Percentiles rank a stretch among this genome's conserved stretches.
These are phyloP conservation scores for Acanthamoeba lenticulata DNA, from an alignment of 208 protist genomes.

Conservation along the genomic window DNA sequence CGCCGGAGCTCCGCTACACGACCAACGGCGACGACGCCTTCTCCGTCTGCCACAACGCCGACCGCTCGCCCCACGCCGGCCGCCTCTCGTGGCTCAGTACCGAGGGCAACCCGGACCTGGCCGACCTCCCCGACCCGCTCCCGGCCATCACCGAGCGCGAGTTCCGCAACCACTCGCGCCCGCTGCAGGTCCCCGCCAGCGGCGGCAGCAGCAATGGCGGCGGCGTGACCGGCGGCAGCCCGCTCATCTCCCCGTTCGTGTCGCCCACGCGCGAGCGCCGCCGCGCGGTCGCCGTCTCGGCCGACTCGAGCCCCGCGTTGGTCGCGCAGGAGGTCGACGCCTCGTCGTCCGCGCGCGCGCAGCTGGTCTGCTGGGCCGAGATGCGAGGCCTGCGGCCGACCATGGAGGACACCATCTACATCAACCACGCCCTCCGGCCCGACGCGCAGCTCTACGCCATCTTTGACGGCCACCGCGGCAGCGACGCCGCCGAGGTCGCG, in stretches of 20 bases:
- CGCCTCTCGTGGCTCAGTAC: slow-evolving; percentile 31
- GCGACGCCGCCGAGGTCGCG: slow-evolving; percentile 55
- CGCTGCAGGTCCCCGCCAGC: too few relatives aligned
- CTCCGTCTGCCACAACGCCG: not conserved
- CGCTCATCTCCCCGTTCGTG: not conserved
- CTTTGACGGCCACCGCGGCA: slow-evolving; percentile 63
- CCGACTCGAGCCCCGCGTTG: too few relatives aligned
- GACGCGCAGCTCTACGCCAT: slow-evolving; percentile 46
- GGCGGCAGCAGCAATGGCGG: too few relatives aligned
- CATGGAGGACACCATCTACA: slow-evolving; percentile 67
- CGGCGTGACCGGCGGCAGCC: too few relatives aligned
- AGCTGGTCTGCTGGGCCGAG: slow-evolving; percentile 40
- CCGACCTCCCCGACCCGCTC: not conserved
- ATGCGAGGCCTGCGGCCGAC: slow-evolving; percentile 48
- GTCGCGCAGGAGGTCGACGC: not conserved
- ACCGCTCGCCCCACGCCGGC: not conserved
- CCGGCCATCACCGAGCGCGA: slow-evolving; percentile 28
- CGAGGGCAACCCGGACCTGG: slow-evolving; percentile 23
- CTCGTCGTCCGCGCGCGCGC: not conserved
- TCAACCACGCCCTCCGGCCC: slow-evolving; percentile 15
- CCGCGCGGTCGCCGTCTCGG: not conserved
- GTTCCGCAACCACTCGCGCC: not conserved
- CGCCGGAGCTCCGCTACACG: not conserved
- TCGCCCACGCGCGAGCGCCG: not conserved
- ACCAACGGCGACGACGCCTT: not conserved